Evolutionary conservation across 1,139 yeast species (phyloP), one percentile per base, ranked within the genome.

Genomic region (Pichia sp.): DNA sequence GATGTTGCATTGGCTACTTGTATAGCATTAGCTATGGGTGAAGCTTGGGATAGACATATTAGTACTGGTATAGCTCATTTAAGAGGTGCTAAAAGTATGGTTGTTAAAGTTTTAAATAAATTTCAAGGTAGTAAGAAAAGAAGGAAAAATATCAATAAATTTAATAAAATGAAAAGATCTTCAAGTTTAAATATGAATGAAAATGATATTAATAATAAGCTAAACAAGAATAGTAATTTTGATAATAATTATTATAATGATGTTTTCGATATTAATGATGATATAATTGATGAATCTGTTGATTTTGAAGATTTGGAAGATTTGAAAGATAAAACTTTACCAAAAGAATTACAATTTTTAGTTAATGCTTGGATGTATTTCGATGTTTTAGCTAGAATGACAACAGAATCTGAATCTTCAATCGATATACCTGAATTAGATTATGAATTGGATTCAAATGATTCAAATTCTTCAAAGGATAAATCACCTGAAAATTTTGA

Each of bases 1-100:
- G 84, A 78, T 51, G 74, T 78, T 20, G 84, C 84, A 1, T 61
- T 79, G 24, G 77, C 81, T 0, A 74, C 84, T 0, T 78, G 85
- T 47, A 57, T 79, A 41, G 74, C 77, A 21, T 61, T 79, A 44
- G 79, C 84, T 0, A 72, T 77, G 38, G 72, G 81, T 37, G 86
- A 80, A 55, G 69, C 80, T 1, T 80, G 85, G 84, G 82, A 77
- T 52, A 70, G 79, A 17, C 80, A 73, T 48, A 77, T 72, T 5
- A 69, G 79, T 8, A 76, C 80, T 31, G 84, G 84, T 15, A 74
- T 79, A 41, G 79, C 82, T 2, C 85, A 78, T 60, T 66, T 77
- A 46, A 73, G 74, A 52, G 84, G 84, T 14, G 84, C 85, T 3
- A 70, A 74, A 46, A 71, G 77, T 24, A 74, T 78, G 73, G 76